phyloP scores from a whole-genome alignment of 495 filamentous ascomycete species.

The Talaromyces thailandensis region DNA sequence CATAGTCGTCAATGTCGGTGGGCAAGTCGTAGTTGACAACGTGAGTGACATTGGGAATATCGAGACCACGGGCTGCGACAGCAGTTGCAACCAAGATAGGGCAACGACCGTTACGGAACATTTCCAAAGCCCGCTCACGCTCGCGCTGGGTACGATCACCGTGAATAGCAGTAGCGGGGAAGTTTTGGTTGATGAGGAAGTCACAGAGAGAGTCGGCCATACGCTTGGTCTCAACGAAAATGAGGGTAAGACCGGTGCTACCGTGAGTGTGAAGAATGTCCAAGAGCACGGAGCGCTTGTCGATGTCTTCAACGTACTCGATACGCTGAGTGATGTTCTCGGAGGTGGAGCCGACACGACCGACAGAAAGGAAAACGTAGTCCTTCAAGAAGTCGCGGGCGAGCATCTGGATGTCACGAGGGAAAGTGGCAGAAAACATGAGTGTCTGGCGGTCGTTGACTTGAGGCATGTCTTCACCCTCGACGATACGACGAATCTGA shows the following conservation, averaged over 20 bases:
- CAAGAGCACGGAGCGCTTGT: conserved; percentile 95
- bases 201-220: conserved; percentile 98
- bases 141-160: conserved; percentile 97
- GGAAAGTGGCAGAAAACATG: conserved; percentile 99
- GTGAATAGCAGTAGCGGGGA: conserved; percentile 98
- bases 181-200: conserved; percentile 95
- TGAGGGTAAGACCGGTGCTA: conserved; percentile 75
- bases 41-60: conserved; percentile 98
- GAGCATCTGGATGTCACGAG: conserved; percentile 97
- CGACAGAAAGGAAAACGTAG: conserved; percentile 96
- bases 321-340: conserved; percentile 99
- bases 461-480: conserved; percentile 93
- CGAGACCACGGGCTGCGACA: conserved; percentile 88
- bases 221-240: conserved; percentile 99
- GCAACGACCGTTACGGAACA: conserved; percentile 92
- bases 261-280: conserved; percentile 96
- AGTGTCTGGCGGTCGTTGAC: conserved; percentile 86
- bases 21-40: conserved; percentile 99
- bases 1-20: conserved; percentile 98
- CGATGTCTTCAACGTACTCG: conserved; percentile 91
- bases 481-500: conserved; percentile 96
- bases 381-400: conserved; percentile 97
- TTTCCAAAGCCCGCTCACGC: conserved; percentile 93
- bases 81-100: conserved; percentile 95
- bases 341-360: conserved; percentile 97